Percentiles rank a stretch among this genome's conserved stretches.
These are phyloP conservation scores for Naegleria lovaniensis DNA, from an alignment of 208 protist species.

Conservation along the genomic window DNA sequence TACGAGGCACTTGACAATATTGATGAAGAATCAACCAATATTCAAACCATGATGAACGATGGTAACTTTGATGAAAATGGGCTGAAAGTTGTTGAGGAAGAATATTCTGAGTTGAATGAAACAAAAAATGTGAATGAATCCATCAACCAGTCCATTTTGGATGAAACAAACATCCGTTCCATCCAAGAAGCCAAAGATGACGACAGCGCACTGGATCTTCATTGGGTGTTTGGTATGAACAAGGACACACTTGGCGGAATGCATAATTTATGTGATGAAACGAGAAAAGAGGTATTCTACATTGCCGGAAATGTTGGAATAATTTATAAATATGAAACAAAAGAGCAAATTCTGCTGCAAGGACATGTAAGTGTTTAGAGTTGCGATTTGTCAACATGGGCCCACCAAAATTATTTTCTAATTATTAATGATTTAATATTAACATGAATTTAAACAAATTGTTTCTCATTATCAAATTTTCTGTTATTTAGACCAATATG, in stretches of 20 bases:
- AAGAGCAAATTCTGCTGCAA: slow-evolving; percentile 75
- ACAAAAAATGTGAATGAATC: neutral
- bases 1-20: neutral
- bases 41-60: no score
- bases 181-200: neutral
- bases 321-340: slow-evolving; percentile 73
- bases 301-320: slow-evolving; percentile 73
- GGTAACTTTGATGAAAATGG: neutral
- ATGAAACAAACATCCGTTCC: neutral
- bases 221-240: slow-evolving; percentile 81
- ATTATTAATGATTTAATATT: no score
- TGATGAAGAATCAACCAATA: neutral
- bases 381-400: neutral
- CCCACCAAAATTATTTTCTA: no score
- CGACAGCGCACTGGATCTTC: neutral
- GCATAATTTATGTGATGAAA: slow-evolving; percentile 62
- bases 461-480: neutral
- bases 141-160: no score
- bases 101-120: neutral
- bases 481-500: slow-evolving; percentile 30
- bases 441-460: no score
- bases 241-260: slow-evolving; percentile 71
- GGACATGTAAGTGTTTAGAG: slow-evolving; percentile 75
- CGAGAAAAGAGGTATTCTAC: slow-evolving; percentile 75
- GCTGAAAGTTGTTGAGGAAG: neutral